Percentiles rank a stretch among this genome's conserved stretches.
These are phyloP conservation scores for Dendrocalamus latiflorus DNA, from an alignment of 202 grass and related monocot species.

Conservation along the genomic window DNA sequence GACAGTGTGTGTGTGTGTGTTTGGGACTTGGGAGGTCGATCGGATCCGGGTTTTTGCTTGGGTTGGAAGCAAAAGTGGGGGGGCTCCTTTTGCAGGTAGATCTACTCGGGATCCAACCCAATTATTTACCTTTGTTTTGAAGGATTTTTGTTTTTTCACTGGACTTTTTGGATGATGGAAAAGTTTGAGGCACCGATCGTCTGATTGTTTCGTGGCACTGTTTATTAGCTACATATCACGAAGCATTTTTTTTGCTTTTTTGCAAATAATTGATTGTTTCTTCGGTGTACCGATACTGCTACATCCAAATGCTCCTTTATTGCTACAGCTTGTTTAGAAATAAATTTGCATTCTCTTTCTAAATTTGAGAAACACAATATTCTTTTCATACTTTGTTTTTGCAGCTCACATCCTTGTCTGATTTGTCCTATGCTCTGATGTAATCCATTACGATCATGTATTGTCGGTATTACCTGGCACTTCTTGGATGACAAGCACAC, in stretches of 20 bases:
- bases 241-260: too few relatives aligned
- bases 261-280: background rate
- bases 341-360: background rate
- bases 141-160: too few relatives aligned
- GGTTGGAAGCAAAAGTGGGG: slow-evolving; percentile 23
- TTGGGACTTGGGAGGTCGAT: background rate
- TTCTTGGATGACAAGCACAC: background rate
- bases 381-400: background rate
- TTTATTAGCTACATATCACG: background rate
- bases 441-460: background rate
- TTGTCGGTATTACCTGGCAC: background rate
- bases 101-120: slow-evolving; percentile 21
- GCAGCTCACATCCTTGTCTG: background rate
- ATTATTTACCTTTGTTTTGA: background rate
- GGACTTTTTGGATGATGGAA: too few relatives aligned
- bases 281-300: too few relatives aligned
- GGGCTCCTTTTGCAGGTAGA: background rate
- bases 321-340: background rate
- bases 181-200: too few relatives aligned
- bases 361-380: background rate
- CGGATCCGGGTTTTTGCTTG: slow-evolving; percentile 40
- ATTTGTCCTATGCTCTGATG: background rate
- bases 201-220: background rate
- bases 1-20: too few relatives aligned
- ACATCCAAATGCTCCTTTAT: too few relatives aligned